phyloP scores from a whole-genome alignment of 805 yeast species.

The Suhomyces sp. region DNA sequence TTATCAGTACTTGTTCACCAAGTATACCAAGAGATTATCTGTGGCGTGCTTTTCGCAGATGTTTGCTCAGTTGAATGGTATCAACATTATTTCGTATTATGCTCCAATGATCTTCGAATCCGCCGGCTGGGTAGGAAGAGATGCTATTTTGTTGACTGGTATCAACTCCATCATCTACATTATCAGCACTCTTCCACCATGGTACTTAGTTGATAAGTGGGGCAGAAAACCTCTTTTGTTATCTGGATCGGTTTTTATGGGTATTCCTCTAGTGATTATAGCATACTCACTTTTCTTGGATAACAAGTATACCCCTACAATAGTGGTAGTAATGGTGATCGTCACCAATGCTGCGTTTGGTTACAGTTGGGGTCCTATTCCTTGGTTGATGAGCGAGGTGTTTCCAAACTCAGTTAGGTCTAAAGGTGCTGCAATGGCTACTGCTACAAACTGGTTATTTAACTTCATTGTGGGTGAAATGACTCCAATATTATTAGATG shows the following conservation, averaged over 20 bases:
- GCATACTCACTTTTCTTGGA: constrained; percentile 48
- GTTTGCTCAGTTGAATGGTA: constrained; percentile 92
- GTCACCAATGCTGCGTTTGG: constrained; percentile 84
- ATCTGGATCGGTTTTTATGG: constrained; percentile 80
- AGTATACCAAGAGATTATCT: constrained; percentile 72
- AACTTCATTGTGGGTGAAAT: constrained; percentile 89
- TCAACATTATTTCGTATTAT: constrained; percentile 87
- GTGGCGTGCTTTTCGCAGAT: constrained; percentile 89
- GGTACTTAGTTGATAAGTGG: constrained; percentile 89
- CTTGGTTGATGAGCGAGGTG: constrained; percentile 88
- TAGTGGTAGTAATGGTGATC: constrained; percentile 75
- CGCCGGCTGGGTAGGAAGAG: constrained; percentile 91
- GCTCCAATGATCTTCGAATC: constrained; percentile 93
- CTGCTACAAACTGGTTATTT: constrained; percentile 92
- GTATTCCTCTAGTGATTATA: constrained; percentile 60
- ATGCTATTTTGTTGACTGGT: constrained; percentile 90
- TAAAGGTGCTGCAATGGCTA: constrained; percentile 85
- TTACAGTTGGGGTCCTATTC: constrained; percentile 91
- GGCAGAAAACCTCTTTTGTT: constrained; percentile 84
- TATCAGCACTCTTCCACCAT: constrained; percentile 75
- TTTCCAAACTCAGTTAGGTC: constrained; percentile 82
- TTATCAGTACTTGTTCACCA: constrained; percentile 69
- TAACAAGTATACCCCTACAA: constrained; percentile 52
- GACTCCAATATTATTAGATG: constrained; percentile 80
- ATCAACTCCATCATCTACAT: constrained; percentile 45